Conservation (phyloP, 495 filamentous ascomycete species). For the Penicillium diatomitis region DNA sequence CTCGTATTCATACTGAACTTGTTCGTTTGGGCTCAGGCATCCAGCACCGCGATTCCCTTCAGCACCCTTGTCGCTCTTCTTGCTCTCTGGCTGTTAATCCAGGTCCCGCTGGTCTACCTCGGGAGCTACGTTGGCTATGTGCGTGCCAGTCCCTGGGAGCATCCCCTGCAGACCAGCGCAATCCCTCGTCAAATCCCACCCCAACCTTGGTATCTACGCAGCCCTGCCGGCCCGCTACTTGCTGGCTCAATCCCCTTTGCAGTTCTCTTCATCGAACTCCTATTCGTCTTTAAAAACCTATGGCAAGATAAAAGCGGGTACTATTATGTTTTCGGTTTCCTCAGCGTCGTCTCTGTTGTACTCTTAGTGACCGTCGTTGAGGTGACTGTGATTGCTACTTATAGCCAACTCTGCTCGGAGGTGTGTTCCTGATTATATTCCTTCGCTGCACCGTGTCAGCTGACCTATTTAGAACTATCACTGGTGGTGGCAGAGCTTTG, state of each 20-base stretch:
- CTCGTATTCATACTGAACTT: constrained; percentile 81
- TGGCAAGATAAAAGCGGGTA: constrained; percentile 94
- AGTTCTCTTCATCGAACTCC: constrained; percentile 86
- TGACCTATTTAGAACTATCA: constrained; percentile 60
- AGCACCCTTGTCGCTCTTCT: constrained; percentile 70
- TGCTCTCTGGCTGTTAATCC: constrained; percentile 79
- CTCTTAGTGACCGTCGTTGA: constrained; percentile 74
- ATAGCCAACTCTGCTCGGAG: constrained; percentile 76
- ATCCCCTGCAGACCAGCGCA: constrained; percentile 74
- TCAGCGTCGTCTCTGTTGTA: constrained; percentile 66
- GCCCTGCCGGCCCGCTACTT: constrained; percentile 52
- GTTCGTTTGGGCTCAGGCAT: constrained; percentile 91
- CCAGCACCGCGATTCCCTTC: constrained; percentile 84
- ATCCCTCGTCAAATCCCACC: constrained; percentile 67
- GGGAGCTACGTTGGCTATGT: constrained; percentile 76
- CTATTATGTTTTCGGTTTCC: constrained; percentile 91
- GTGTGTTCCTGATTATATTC: constrained; percentile 21
- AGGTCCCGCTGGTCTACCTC: constrained; percentile 79
- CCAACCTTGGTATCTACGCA: constrained; percentile 72
- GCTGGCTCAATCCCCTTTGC: constrained; percentile 85
- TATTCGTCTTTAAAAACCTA: constrained; percentile 85
- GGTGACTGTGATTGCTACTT: constrained; percentile 83
- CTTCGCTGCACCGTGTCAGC: too few relatives aligned
- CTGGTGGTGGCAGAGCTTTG: constrained; percentile 94
- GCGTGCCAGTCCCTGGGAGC: constrained; percentile 62